phyloP scores from a whole-genome alignment of 2,329 filamentous ascomycete genomes.

The Alternaria atra region DNA sequence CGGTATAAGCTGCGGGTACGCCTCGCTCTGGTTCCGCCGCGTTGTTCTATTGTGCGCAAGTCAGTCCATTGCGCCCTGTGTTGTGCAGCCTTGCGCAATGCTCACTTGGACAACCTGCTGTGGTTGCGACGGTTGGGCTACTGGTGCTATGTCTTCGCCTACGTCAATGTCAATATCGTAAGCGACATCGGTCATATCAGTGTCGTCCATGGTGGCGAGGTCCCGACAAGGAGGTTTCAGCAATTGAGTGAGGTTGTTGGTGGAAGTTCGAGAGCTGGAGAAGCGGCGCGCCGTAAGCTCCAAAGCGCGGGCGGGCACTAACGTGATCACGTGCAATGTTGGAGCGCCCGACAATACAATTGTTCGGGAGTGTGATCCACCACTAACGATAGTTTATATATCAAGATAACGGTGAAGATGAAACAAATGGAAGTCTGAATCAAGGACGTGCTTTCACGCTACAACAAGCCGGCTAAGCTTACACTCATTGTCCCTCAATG shows the following conservation, averaged over 20 bases:
- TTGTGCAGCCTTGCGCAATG: slow-evolving; percentile 11
- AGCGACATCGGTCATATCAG: slow-evolving; percentile 47
- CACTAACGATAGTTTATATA: not conserved
- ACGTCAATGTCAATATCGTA: slow-evolving; percentile 51
- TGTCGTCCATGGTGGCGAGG: slow-evolving; percentile 39
- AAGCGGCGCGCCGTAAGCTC: slow-evolving; percentile 17
- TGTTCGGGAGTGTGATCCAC: not conserved
- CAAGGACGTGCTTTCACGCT: not conserved
- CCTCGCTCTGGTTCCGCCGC: slow-evolving; percentile 16
- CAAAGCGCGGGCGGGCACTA: slow-evolving; percentile 19
- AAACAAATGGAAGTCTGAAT: not conserved
- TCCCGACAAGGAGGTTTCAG: slow-evolving; percentile 8
- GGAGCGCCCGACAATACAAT: not conserved
- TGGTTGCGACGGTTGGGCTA: slow-evolving; percentile 28
- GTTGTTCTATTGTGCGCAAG: slow-evolving; percentile 4
- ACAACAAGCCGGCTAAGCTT: slow-evolving; percentile 3
- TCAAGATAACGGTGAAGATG: not conserved
- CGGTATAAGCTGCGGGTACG: slow-evolving; percentile 47
- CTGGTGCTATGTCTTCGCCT: slow-evolving; percentile 28
- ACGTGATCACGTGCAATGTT: slow-evolving; percentile 21
- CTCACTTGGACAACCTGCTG: slow-evolving; percentile 32
- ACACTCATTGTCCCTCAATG: not conserved
- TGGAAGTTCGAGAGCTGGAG: slow-evolving; percentile 9
- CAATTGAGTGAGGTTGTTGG: slow-evolving; percentile 25
- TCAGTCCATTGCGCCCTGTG: slow-evolving; percentile 13